Conservation (phyloP, 2,329 filamentous ascomycete species). For the Botrytis cinerea region DNA sequence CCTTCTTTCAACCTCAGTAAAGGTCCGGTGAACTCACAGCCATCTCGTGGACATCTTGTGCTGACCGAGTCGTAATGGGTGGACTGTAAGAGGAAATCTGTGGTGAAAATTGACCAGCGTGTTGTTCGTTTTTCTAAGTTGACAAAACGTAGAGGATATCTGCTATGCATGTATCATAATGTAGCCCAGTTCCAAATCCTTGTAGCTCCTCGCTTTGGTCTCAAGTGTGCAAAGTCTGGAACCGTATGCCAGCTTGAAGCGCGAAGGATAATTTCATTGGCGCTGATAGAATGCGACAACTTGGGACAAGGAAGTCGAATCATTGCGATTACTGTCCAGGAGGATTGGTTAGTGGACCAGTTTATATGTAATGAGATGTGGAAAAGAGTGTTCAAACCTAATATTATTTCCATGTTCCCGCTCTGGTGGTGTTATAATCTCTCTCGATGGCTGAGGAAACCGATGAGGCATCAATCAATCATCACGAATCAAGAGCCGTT, state of each 20-base stretch:
- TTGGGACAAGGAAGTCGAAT: too few relatives aligned
- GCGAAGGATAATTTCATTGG: neutral
- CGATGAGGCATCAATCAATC: neutral
- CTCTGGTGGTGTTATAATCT: neutral
- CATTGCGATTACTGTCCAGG: neutral
- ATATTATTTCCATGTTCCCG: neutral
- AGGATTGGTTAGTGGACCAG: neutral
- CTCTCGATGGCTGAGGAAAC: neutral
- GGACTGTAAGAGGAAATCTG: neutral
- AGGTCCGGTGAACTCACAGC: neutral
- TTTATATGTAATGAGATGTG: neutral
- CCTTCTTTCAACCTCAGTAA: neutral
- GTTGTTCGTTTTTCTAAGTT: neutral
- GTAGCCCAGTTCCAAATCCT: neutral
- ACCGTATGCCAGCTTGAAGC: neutral
- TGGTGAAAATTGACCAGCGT: neutral
- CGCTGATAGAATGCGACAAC: neutral
- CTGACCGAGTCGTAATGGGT: neutral
- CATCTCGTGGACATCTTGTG: neutral
- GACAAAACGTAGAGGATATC: neutral
- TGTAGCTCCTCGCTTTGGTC: neutral
- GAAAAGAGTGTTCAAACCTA: neutral
- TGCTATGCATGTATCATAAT: neutral
- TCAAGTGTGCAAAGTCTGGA: too few relatives aligned
- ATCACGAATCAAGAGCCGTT: neutral